Percentiles rank a stretch among this genome's conserved stretches.
Evolutionary conservation across 2,329 filamentous ascomycete genomes (phyloP).

Genomic region (Aspergillus novoparasiticus): DNA sequence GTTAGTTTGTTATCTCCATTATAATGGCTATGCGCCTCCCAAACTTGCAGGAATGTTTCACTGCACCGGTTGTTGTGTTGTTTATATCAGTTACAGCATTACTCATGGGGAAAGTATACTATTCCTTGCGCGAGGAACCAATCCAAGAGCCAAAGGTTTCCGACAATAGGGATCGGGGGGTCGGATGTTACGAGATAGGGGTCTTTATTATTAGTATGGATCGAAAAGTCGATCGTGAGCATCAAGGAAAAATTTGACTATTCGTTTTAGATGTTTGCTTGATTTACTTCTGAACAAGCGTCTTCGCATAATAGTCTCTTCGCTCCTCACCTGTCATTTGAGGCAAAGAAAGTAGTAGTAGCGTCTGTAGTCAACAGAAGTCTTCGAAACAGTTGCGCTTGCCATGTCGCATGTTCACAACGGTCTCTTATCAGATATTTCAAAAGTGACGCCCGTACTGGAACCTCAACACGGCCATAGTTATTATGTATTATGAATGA

Average conservation of each 20-base stretch:
- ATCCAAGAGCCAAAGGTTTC: not conserved
- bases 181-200: slow-evolving; percentile 7
- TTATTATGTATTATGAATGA: slow-evolving; percentile 3
- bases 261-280: slow-evolving; percentile 29
- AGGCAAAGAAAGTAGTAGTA: not conserved
- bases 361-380: not conserved
- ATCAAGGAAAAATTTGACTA: slow-evolving; percentile 23
- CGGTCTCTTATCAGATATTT: not conserved
- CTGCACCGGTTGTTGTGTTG: slow-evolving; percentile 13
- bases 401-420: too few relatives aligned
- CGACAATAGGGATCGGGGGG: not conserved
- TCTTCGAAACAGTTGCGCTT: too few relatives aligned
- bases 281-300: slow-evolving; percentile 19
- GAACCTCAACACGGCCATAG: not conserved
- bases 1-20: slow-evolving; percentile 16
- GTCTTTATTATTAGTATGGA: slow-evolving; percentile 13
- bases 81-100: slow-evolving; percentile 12
- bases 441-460: not conserved
- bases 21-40: slow-evolving; percentile 18
- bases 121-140: not conserved
- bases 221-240: slow-evolving; percentile 13
- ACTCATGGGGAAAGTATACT: not conserved
- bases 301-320: slow-evolving; percentile 9
- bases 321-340: not conserved
- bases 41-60: slow-evolving; percentile 7